Conservation (phyloP, 352 stramenopile species). For the Pythium pyrilobum region DNA sequence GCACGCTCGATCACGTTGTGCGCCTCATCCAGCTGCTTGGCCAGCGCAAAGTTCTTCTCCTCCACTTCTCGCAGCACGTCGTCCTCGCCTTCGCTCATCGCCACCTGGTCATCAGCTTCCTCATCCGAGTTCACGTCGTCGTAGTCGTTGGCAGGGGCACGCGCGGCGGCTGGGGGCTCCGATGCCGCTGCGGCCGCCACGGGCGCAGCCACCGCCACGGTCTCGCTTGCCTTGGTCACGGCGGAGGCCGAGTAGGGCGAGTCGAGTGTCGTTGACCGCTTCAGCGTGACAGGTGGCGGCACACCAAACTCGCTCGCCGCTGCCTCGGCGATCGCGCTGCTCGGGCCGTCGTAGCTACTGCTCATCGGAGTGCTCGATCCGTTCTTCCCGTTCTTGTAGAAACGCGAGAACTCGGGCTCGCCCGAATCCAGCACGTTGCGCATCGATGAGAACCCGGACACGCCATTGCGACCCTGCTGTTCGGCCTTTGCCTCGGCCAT, state of each 20-base stretch:
- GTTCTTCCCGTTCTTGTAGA: conserved; percentile 28
- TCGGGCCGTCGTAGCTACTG: conserved; percentile 28
- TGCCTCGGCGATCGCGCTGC: conserved; percentile 15
- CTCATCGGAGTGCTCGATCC: conserved; percentile 3
- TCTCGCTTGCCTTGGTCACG: conserved; percentile 1
- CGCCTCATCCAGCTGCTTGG: conserved; percentile 72
- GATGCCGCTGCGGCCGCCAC: conserved; percentile 1
- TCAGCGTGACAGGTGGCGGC: conserved; percentile 17
- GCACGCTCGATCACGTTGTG: conserved; percentile 82
- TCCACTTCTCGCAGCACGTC: conserved; percentile 70
- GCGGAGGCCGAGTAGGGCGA: conserved; percentile 4
- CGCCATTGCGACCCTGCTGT: conserved; percentile 24
- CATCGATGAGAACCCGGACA: conserved; percentile 37
- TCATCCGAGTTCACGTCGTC: conserved; percentile 77
- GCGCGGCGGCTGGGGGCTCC: conserved; percentile 13
- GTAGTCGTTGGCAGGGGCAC: conserved; percentile 49
- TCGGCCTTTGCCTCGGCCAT: conserved; percentile 53
- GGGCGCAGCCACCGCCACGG: not conserved
- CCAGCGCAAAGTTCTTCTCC: conserved; percentile 83
- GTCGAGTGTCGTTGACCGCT: conserved; percentile 25
- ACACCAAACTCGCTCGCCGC: conserved; percentile 9
- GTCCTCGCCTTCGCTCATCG: conserved; percentile 60
- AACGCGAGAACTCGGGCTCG: conserved; percentile 17
- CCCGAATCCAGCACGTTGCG: conserved; percentile 24
- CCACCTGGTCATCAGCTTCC: conserved; percentile 74